A percentile compares a stretch with the other conserved stretches of the same genome.
These are phyloP conservation scores for Psophocarpus tetragonolobus DNA, from an alignment of 306 rosid species.

Conservation along the genomic window DNA sequence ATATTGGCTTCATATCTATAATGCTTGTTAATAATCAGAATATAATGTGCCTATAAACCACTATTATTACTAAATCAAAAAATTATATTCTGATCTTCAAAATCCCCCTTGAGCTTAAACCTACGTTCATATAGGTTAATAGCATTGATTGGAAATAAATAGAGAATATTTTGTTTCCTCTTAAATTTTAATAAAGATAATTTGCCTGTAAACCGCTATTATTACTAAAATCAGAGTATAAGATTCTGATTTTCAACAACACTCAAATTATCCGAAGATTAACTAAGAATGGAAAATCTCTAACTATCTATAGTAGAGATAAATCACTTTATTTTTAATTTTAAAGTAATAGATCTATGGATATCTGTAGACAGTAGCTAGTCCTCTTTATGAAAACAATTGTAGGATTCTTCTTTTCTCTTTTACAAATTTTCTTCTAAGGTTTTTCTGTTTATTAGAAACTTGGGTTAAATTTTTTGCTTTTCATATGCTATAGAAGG, in stretches of 20 bases:
- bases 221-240: too few relatives aligned
- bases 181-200: too few relatives aligned
- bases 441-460: neutral
- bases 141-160: too few relatives aligned
- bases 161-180: too few relatives aligned
- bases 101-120: too few relatives aligned
- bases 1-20: neutral
- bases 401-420: neutral
- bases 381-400: neutral
- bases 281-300: neutral
- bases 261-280: neutral
- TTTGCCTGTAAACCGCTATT: too few relatives aligned
- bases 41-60: too few relatives aligned
- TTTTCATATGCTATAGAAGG: neutral
- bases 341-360: neutral
- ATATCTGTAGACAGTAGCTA: neutral
- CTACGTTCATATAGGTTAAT: too few relatives aligned
- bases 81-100: too few relatives aligned
- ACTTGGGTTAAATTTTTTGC: neutral
- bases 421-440: constrained; percentile 1
- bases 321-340: neutral
- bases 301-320: neutral
- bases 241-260: too few relatives aligned
- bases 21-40: too few relatives aligned
- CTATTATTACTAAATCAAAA: too few relatives aligned